Base-by-base conservation (phyloP, 257 asterid genomes). In the Scutellaria minor region DNA sequence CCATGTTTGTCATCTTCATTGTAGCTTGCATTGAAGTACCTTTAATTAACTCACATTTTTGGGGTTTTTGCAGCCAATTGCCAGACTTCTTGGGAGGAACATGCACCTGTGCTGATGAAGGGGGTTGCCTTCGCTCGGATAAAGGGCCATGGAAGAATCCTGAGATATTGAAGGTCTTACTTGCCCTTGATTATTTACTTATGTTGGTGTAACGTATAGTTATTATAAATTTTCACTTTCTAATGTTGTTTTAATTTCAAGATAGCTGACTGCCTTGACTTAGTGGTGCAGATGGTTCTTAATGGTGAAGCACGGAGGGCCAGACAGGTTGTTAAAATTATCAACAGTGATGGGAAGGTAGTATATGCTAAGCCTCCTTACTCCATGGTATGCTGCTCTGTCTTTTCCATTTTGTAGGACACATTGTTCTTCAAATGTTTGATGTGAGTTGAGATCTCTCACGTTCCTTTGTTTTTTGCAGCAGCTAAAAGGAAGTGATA, bases 61-160 rank as follows among this genome's bases (percentile, higher is more conserved):
- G 60, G 68, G 51, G 56, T 18, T 74, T 72, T 68, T 79, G 84
- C 90, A 95, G 99, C 77, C 94, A 95, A 85, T 80, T 95, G 79
- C 98, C 99, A 37, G 95, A 92, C 7, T 95, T 95, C 79, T 72
- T 95, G 76, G 99, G 98, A 53, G 99, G 99, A 73, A 78, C 75
- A 27, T 95, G 99, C 52, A 87, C 84, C 13, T 95, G 98, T 81
- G 89, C 92, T 31, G 93, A 84, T 58, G 78, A 85, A 79, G 98
- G 98, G 47, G 97, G 97, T 7, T 95, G 99, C 86, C 87, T 90
- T 72, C 96, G 79, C 62, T 89, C 99, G 66, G 97, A 95, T 83
- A 95, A 92, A 85, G 98, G 99, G 66, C 97, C 99, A 40, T 95
- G 99, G 99, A 89, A 92, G 81, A 82, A 95, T 86, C 96, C 90